These are phyloP conservation scores for Coemansia sp. DNA, from an alignment of 192 early-diverging fungal species.

Conservation along the genomic window DNA sequence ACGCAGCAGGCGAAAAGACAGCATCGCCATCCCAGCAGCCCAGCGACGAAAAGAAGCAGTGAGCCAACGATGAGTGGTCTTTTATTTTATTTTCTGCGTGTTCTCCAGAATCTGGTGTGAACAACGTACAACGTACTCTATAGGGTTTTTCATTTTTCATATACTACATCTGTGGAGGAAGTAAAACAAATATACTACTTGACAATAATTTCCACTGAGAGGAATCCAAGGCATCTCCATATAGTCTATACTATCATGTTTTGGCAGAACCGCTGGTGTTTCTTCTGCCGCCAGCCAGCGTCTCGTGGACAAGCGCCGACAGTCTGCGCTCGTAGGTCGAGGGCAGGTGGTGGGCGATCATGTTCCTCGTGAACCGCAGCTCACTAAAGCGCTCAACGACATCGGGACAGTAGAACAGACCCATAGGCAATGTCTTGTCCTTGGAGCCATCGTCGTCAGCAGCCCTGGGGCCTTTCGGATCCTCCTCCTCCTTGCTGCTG, in stretches of 20 bases:
- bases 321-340: slow-evolving; percentile 67
- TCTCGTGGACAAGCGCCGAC: slow-evolving; percentile 43
- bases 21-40: background rate
- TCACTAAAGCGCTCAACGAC: slow-evolving; percentile 78
- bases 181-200: background rate
- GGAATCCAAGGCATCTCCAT: too few species aligned
- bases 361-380: slow-evolving; percentile 73
- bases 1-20: slow-evolving; percentile 4
- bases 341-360: slow-evolving; percentile 80
- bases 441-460: background rate
- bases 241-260: background rate
- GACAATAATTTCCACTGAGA: background rate
- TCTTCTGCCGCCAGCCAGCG: background rate
- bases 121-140: too few species aligned
- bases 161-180: background rate
- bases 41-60: slow-evolving; percentile 6
- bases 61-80: background rate
- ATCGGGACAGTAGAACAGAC: slow-evolving; percentile 70
- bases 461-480: background rate
- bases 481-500: slow-evolving; percentile 7
- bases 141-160: too few species aligned
- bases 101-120: background rate
- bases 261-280: background rate
- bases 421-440: slow-evolving; percentile 38
- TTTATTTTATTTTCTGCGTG: background rate